Percentiles rank a stretch among this genome's conserved stretches.
Conservation (phyloP, 2,329 filamentous ascomycete species). For the Chaetomium olivaceum region DNA sequence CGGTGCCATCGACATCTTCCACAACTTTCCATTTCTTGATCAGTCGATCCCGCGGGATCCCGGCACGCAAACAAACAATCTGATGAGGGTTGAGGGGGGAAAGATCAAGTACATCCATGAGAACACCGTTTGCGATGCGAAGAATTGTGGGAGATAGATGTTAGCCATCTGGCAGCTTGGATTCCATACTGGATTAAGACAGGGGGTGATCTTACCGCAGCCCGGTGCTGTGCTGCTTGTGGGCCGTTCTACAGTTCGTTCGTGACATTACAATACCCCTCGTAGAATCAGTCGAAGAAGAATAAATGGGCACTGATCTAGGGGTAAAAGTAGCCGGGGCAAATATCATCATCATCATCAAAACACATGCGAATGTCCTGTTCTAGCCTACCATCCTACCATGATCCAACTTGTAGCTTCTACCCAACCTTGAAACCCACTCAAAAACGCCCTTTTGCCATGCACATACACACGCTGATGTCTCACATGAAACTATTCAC, state of each 20-base stretch:
- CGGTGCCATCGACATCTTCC: conserved; percentile 34
- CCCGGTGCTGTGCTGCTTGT: background rate
- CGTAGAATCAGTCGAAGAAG: background rate
- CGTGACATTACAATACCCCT: background rate
- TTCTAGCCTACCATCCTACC: background rate
- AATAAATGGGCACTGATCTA: background rate
- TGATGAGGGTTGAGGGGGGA: conserved; percentile 33
- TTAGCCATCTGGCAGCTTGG: background rate
- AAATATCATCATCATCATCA: background rate
- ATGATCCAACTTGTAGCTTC: background rate
- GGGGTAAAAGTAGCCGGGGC: background rate
- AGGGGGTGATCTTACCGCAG: background rate
- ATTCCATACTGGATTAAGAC: background rate
- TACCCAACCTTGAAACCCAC: background rate
- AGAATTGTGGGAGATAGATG: background rate
- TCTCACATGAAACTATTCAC: conserved; percentile 41
- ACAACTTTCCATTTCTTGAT: conserved; percentile 34
- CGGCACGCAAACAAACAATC: conserved; percentile 33
- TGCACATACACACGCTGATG: background rate
- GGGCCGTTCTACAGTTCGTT: background rate
- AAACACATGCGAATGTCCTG: background rate
- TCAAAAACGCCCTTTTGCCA: background rate
- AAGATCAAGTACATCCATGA: conserved; percentile 32
- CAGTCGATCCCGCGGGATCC: conserved; percentile 8
- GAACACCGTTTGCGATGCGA: background rate